phyloP scores from a whole-genome alignment of 768 basidiomycete genomes.

The Macrocybe gigantea region DNA sequence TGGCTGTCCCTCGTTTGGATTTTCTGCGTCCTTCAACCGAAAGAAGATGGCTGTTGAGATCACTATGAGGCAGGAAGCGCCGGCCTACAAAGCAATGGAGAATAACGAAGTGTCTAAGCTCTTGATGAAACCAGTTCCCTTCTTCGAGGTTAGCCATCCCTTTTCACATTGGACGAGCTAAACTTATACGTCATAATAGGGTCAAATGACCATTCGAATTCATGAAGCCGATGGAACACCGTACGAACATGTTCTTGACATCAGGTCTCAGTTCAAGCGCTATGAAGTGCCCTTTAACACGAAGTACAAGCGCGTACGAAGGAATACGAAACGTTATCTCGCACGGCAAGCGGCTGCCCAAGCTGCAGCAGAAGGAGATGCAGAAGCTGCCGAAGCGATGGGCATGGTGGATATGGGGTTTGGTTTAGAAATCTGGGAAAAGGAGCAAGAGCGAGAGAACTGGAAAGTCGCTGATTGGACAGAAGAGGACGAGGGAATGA shows the following conservation, averaged over 20 bases:
- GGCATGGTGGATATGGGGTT: constrained; percentile 94
- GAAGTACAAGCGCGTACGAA: constrained; percentile 93
- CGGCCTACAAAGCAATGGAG: constrained; percentile 69
- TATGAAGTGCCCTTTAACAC: constrained; percentile 99
- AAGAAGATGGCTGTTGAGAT: constrained; percentile 99
- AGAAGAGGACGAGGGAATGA: constrained; percentile 88
- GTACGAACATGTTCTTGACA: constrained; percentile 96
- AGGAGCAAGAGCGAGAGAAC: constrained; percentile 84
- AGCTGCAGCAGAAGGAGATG: constrained; percentile 88
- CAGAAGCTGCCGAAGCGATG: constrained; percentile 89
- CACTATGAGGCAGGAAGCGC: constrained; percentile 84
- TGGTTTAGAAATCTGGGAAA: constrained; percentile 93
- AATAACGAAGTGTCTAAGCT: constrained; percentile 61
- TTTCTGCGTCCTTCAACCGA: constrained; percentile 89
- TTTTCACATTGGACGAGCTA: neutral
- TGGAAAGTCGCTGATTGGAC: constrained; percentile 99
- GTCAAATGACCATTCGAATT: constrained; percentile 97
- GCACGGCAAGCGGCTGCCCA: constrained; percentile 90
- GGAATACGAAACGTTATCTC: constrained; percentile 94
- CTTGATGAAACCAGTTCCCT: constrained; percentile 73
- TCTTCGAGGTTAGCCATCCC: constrained; percentile 69
- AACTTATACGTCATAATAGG: constrained; percentile 35
- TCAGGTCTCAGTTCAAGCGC: constrained; percentile 81
- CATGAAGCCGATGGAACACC: constrained; percentile 99
- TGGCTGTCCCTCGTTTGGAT: constrained; percentile 88